A percentile compares a stretch with the other conserved stretches of the same genome.
Evolutionary conservation across 1,284 basidiomycete genomes (phyloP).

Genomic region (Rhodotorula mucilaginosa): DNA sequence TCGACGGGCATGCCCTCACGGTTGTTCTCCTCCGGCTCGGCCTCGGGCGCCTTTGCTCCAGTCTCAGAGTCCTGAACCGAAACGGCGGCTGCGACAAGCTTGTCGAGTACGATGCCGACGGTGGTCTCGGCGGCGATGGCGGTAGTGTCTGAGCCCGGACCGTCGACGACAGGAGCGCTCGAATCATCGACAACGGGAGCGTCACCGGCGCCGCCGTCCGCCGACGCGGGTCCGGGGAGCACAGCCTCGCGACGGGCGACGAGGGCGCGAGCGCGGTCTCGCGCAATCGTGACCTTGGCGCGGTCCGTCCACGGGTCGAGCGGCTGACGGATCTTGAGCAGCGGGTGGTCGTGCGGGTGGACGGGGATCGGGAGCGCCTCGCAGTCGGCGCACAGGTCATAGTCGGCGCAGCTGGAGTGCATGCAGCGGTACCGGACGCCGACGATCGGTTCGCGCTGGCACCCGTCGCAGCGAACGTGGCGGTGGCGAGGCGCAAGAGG

Average conservation of each 20-base stretch:
- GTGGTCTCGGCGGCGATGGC: slow-evolving; percentile 23
- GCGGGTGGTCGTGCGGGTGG: slow-evolving; percentile 32
- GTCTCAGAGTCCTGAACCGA: neutral
- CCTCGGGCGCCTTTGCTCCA: neutral
- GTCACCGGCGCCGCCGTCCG: too few relatives aligned
- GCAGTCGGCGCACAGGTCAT: slow-evolving; percentile 38
- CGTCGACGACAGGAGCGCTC: too few relatives aligned
- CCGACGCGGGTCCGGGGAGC: neutral
- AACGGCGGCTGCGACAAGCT: neutral
- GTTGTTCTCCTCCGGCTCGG: neutral
- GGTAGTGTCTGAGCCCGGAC: too few relatives aligned
- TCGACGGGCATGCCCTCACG: neutral
- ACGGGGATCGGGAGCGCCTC: slow-evolving; percentile 35
- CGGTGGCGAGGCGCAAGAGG: slow-evolving; percentile 22
- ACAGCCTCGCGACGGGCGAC: neutral
- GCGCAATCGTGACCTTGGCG: neutral
- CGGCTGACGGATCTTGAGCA: slow-evolving; percentile 42
- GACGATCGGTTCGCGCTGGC: slow-evolving; percentile 29
- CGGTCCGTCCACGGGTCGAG: neutral
- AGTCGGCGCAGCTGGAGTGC: slow-evolving; percentile 38
- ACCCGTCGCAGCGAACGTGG: slow-evolving; percentile 40
- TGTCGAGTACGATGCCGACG: slow-evolving; percentile 29
- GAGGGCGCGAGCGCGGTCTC: neutral
- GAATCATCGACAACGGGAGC: too few relatives aligned
- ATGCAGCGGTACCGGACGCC: slow-evolving; percentile 45